Evolutionary conservation across 2,329 filamentous ascomycete genomes (phyloP), one percentile per base, ranked within the genome.

Genomic region (Apiospora arundinis): DNA sequence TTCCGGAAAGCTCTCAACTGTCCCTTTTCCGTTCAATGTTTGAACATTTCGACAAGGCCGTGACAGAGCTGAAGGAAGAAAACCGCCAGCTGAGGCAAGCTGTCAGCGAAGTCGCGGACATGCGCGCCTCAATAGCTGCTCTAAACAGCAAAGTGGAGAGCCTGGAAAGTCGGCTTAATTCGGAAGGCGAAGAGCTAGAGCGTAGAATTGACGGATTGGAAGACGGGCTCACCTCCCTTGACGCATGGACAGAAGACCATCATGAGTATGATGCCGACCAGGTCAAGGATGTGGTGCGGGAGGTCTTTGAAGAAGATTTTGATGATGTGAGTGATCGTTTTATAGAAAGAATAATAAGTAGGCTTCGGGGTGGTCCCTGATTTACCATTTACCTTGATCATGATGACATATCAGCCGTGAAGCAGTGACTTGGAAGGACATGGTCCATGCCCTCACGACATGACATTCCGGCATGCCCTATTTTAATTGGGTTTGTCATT

Each of bases 251-350:
- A 18, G 68, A 56, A 45, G 68, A 63, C 21, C 32, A 69, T 52
- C 67, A 69, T 69, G 68, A 69, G 42, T 52, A 49, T 56, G 68
- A 69, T 60, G 45, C 46, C 12, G 48, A 44, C 25, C 45, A 56
- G 56, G 46, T 69, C 32, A 69, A 69, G n/a, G 68, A 69, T 11
- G 3, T 69, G 44, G 68, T 56, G n/a, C 68, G 68, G n/a, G 68
- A 69, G 7, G 68, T 69, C 4, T 44, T 69, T 25, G 68, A 69
- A 60, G 68, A 69, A 60, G 68, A 69, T 28, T 60, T 56, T 21
- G 68, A 69, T 49, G 44, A 45, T 56, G 18, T 69, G n/a, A 56
- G 40, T 44, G 56, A 69, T 28, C 68, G 68, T n/a, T n/a, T 69
- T 4, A 69, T 69, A n/a, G n/a, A 49, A 9, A 69, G 28, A n/a